Evolutionary conservation across 2,329 filamentous ascomycete genomes (phyloP), one percentile per base, ranked within the genome.

Genomic region (Eurotiales sp.): DNA sequence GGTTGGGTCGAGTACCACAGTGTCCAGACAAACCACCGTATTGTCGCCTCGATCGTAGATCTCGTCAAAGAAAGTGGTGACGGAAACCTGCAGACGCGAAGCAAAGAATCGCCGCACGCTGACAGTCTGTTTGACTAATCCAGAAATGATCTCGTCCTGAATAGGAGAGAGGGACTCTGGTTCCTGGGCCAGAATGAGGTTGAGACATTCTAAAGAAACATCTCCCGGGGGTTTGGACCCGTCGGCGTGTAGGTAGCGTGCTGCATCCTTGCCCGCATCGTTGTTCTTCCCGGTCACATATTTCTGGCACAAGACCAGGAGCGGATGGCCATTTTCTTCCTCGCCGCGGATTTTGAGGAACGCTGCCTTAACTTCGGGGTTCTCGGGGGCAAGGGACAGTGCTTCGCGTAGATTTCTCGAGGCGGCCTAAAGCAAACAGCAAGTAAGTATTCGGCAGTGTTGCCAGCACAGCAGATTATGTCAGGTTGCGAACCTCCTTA

Each of bases 351-450:
- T 69, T 55, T 72, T 72, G 36, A 73, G 55, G 42, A 77, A 71
- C 23, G 73, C 73, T 25, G 68, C 64, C 59, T 72, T 73, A 49
- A 77, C 73, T 41, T 72, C 64, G 11, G 66, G 57, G 52, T 74
- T 71, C 23, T 75, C 68, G 30, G 73, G 71, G 21, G 72, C 73
- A 27, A 77, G 63, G 23, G 72, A 68, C 42, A 74, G 67, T n/a
- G 75, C 75, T 65, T 77, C 73, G 61, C 73, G 70, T 50, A 77
- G 65, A 57, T 74, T 75, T 56, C 72, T 64, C 37, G 72, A 73
- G 32, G 73, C 74, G 51, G 72, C 69, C 74, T 77, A 52, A 48
- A 30, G 51, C 34, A 53, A 39, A 45, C 52, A 55, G 57, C 22
- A 39, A 52, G 29, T 12, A 55, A 41, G 25, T n/a, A n/a, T 14